These are phyloP conservation scores for Bocquillonia castaneifolia DNA, from an alignment of 441 rosid species.

Conservation along the genomic window DNA sequence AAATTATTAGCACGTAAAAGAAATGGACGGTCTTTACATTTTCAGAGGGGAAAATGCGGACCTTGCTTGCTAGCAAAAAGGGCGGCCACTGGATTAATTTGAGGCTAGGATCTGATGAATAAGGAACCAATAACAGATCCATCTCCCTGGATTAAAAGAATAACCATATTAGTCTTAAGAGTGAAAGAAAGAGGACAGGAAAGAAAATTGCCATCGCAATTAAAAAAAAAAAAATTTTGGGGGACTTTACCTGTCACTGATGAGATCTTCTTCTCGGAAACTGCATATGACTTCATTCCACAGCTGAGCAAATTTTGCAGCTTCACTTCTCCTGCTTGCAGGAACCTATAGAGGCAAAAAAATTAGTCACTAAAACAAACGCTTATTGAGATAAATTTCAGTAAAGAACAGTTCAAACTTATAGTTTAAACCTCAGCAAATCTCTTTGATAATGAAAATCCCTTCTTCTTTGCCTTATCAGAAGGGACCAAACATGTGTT, in stretches of 20 bases:
- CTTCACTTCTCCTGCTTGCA: slow-evolving; percentile 93
- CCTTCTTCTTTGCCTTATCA: slow-evolving; percentile 68
- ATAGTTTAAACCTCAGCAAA: slow-evolving; percentile 64
- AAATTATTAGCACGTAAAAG: slow-evolving; percentile 18
- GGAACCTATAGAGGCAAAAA: slow-evolving; percentile 54
- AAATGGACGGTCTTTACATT: slow-evolving; percentile 1
- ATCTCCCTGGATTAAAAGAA: slow-evolving; percentile 70
- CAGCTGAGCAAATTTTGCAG: slow-evolving; percentile 95
- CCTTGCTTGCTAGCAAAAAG: slow-evolving; percentile 98
- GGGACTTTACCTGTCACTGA: slow-evolving; percentile 82
- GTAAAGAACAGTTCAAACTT: background rate
- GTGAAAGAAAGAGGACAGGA: slow-evolving; percentile 14
- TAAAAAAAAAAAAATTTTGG: slow-evolving; percentile 12
- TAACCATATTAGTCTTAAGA: slow-evolving; percentile 29
- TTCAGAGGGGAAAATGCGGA: slow-evolving; percentile 28
- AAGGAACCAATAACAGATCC: slow-evolving; percentile 97
- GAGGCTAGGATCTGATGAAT: slow-evolving; percentile 88
- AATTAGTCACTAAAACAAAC: slow-evolving; percentile 10
- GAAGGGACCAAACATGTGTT: slow-evolving; percentile 87
- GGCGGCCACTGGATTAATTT: slow-evolving; percentile 99
- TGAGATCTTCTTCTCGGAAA: slow-evolving; percentile 98
- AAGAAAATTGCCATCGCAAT: slow-evolving; percentile 7
- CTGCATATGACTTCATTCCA: slow-evolving; percentile 97
- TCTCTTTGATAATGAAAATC: slow-evolving; percentile 80
- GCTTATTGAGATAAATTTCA: background rate